Percentiles rank a stretch among this genome's conserved stretches.
Conservation (phyloP, 805 yeast genomes). For the Lachancea meyersii region DNA sequence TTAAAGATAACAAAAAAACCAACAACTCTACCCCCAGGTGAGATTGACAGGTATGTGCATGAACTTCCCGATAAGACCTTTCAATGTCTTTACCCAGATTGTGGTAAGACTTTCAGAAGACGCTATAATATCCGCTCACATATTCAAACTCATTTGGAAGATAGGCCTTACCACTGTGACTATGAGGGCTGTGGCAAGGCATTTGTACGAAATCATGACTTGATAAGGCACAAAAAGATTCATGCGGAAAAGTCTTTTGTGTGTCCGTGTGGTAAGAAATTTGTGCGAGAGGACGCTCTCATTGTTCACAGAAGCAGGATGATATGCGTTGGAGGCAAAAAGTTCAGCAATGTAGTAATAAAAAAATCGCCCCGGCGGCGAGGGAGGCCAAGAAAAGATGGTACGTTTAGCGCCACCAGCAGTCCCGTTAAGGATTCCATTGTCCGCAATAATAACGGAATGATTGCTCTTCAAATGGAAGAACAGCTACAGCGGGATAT, state of each 20-base stretch:
- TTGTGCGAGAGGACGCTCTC: constrained; percentile 84
- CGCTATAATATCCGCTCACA: constrained; percentile 91
- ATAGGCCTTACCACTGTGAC: constrained; percentile 81
- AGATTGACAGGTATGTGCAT: constrained; percentile 72
- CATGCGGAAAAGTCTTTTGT: constrained; percentile 66
- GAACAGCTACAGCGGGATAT: constrained; percentile 17
- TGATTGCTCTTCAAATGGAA: constrained; percentile 20
- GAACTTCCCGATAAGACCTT: constrained; percentile 75
- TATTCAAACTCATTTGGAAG: constrained; percentile 92
- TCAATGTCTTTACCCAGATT: constrained; percentile 67
- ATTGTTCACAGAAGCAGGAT: constrained; percentile 71
- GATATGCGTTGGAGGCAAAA: constrained; percentile 71
- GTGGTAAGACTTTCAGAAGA: constrained; percentile 80
- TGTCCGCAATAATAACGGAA: constrained; percentile 18
- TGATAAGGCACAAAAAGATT: constrained; percentile 81
- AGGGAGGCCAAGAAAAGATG: constrained; percentile 25
- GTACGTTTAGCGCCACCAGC: constrained; percentile 12
- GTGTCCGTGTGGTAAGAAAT: constrained; percentile 93
- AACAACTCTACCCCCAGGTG: constrained; percentile 74
- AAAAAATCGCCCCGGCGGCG: constrained; percentile 29
- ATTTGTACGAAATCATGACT: constrained; percentile 93
- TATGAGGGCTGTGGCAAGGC: constrained; percentile 61
- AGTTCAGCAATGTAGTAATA: constrained; percentile 24
- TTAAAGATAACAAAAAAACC: constrained; percentile 26
- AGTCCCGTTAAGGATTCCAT: constrained; percentile 26